phyloP scores from a whole-genome alignment of 306 rosid species.

The Fragaria iinumae region DNA sequence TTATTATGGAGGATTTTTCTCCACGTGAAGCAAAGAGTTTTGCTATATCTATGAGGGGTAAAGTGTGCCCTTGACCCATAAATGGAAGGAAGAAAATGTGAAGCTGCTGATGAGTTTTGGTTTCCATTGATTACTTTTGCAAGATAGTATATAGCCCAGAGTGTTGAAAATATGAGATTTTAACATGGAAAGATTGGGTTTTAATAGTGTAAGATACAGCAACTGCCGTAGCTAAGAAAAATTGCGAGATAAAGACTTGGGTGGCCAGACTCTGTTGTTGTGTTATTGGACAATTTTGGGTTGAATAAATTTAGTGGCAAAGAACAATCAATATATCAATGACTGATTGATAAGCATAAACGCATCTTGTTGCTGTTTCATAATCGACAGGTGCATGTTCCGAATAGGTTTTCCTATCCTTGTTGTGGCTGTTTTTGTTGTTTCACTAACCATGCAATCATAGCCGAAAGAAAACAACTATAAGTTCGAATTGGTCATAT shows the following conservation, averaged over 20 bases:
- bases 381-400: neutral
- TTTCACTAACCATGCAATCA: neutral
- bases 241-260: neutral
- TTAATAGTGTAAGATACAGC: neutral
- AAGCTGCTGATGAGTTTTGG: neutral
- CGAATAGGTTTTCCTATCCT: neutral
- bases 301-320: no score
- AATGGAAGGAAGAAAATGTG: constrained; percentile 36
- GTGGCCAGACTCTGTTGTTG: neutral
- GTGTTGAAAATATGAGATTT: neutral
- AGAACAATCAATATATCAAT: no score
- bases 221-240: neutral
- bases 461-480: neutral
- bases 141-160: neutral
- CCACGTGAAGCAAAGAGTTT: constrained; percentile 18
- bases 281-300: neutral
- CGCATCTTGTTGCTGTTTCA: neutral
- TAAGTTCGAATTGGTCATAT: neutral
- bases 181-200: neutral
- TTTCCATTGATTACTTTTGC: neutral
- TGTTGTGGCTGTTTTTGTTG: neutral
- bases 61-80: constrained; percentile 26
- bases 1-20: constrained; percentile 20
- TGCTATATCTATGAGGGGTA: constrained; percentile 26
- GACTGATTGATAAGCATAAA: no score